A percentile compares a stretch with the other conserved stretches of the same genome.
Evolutionary conservation across 1,139 yeast species (phyloP).

Genomic region (Blastobotrys indianensis): DNA sequence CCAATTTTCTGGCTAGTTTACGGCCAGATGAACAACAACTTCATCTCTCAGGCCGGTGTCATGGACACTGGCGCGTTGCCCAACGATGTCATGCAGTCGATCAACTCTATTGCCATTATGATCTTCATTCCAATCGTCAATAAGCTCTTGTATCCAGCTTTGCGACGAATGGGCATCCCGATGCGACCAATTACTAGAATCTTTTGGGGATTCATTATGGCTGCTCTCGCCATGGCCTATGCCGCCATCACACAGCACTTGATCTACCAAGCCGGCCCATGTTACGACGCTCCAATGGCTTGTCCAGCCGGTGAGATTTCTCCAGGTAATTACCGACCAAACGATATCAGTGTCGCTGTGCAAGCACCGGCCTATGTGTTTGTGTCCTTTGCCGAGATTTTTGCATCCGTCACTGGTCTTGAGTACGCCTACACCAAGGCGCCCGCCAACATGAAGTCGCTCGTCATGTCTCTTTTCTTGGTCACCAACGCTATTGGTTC

Average conservation of each 20-base stretch:
- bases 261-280: constrained; percentile 70
- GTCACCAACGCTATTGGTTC: constrained; percentile 63
- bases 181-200: constrained; percentile 62
- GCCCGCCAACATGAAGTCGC: constrained; percentile 58
- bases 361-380: constrained; percentile 61
- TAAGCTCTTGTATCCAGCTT: constrained; percentile 47
- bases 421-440: constrained; percentile 70
- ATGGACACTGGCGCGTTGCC: constrained; percentile 63
- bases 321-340: constrained; percentile 34
- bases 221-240: constrained; percentile 63
- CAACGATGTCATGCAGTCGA: constrained; percentile 58
- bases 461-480: constrained; percentile 58
- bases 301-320: constrained; percentile 32
- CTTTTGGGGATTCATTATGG: constrained; percentile 67
- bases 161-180: constrained; percentile 43
- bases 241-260: constrained; percentile 77
- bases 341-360: constrained; percentile 53
- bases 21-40: constrained; percentile 62
- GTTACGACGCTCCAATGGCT: constrained; percentile 55
- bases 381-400: constrained; percentile 57
- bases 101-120: constrained; percentile 57
- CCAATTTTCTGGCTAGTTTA: constrained; percentile 65
- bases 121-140: constrained; percentile 59
- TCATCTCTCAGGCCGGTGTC: constrained; percentile 58
- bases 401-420: constrained; percentile 61